Evolutionary conservation across 768 basidiomycete genomes (phyloP).

Genomic region (Boletus rubropictus): DNA sequence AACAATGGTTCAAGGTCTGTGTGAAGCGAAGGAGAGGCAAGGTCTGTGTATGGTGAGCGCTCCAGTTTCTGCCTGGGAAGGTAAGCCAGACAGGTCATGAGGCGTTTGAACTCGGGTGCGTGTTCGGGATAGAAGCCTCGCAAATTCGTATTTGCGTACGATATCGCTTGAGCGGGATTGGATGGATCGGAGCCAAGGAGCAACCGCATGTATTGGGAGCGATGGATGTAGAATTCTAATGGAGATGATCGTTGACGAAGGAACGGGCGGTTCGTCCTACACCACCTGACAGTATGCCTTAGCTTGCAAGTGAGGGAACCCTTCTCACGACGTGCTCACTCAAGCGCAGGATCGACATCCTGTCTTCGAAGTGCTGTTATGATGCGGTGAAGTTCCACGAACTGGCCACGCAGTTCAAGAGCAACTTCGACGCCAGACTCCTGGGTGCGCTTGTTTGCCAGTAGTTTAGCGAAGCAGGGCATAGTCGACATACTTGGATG

Average conservation of each 20-base stretch:
- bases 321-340: slow-evolving; percentile 39
- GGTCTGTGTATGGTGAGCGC: slow-evolving; percentile 67
- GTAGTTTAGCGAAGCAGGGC: not conserved
- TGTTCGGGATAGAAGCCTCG: slow-evolving; percentile 60
- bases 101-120: slow-evolving; percentile 56
- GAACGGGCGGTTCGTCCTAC: slow-evolving; percentile 56
- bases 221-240: slow-evolving; percentile 86
- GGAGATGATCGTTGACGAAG: slow-evolving; percentile 67
- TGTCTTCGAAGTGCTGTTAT: slow-evolving; percentile 58
- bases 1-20: slow-evolving; percentile 78
- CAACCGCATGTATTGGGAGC: slow-evolving; percentile 82
- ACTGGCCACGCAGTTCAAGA: slow-evolving; percentile 45
- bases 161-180: slow-evolving; percentile 53
- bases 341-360: slow-evolving; percentile 72
- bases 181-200: slow-evolving; percentile 59
- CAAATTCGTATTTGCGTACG: slow-evolving; percentile 68
- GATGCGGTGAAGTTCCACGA: slow-evolving; percentile 68
- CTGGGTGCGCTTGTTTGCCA: slow-evolving; percentile 31
- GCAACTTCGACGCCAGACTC: slow-evolving; percentile 62
- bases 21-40: slow-evolving; percentile 67
- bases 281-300: slow-evolving; percentile 59
- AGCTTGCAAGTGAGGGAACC: not conserved
- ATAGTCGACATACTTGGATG: slow-evolving; percentile 46
- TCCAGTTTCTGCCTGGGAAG: slow-evolving; percentile 64
- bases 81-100: slow-evolving; percentile 65